Base-by-base conservation (phyloP, 441 rosid species). In the Dalechampia spathulata region DNA sequence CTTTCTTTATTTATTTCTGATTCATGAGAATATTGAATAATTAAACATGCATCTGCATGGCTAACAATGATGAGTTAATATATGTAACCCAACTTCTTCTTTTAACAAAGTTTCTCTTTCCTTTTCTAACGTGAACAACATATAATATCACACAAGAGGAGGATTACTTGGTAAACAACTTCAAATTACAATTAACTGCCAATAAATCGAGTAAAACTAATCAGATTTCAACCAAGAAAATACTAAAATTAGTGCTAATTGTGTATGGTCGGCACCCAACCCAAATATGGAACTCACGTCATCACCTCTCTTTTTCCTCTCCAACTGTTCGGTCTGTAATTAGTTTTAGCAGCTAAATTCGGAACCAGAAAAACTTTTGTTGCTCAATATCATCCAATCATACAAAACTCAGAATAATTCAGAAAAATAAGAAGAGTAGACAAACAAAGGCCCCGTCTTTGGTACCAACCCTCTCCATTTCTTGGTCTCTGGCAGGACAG, bases 281-380 rank as follows among this genome's bases (percentile, higher is more conserved):
- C 58, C 67, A 74, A 68, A 78, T 72, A 64, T 65, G 75, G 78
- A 41, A 58, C 34, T 32, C 49, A 52, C 65, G 74, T 69, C 72
- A 57, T 60, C 59, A 58, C 73, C 76, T 67, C 69, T 46, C 50
- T 46, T 46, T 49, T 58, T 60, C 64, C 70, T 77, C 69, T 75
- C 89, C 87, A 84, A 73, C 54, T 84, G 93, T 81, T 72, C 70
- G 97, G 96, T 65, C 59, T 67, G 67, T 39, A 70, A 83, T 80
- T 38, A 71, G 72, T 83, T 81, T 70, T 64, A 87, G 97, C 86
- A 85, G 78, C 66, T 72, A 70, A 75, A 70, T 61, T 55, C 74
- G 92, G 87, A 69, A 61, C 61, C 76, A 62, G 46, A 72, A 68
- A 62, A 73, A 57, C 42, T 19, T 46, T 37, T 58, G 55, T 53